Evolutionary conservation across 164 flowering plant species (phyloP).

Genomic region (Liquidambar formosana): DNA sequence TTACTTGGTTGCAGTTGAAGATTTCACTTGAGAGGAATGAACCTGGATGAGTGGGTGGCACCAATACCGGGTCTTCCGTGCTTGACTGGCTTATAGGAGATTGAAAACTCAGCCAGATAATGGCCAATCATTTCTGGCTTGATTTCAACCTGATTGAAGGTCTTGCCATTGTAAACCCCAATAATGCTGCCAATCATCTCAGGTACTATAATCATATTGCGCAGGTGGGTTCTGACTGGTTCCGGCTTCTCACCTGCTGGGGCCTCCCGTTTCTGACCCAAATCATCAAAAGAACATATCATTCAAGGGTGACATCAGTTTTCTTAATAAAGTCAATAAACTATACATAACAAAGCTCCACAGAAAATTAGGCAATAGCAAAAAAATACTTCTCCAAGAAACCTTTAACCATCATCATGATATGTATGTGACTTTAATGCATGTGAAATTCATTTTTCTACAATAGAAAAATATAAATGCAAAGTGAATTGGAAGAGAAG

Average conservation of each 20-base stretch:
- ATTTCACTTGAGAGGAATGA: slow-evolving; percentile 58
- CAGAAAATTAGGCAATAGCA: too few species aligned
- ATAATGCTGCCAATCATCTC: slow-evolving; percentile 70
- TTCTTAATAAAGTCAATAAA: too few species aligned
- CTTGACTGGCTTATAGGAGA: slow-evolving; percentile 73
- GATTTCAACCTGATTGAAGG: slow-evolving; percentile 72
- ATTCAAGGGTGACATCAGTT: background rate
- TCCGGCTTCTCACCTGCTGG: slow-evolving; percentile 68
- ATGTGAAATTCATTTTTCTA: too few species aligned
- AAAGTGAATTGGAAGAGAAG: too few species aligned
- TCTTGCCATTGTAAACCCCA: slow-evolving; percentile 71
- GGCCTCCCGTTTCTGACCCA: slow-evolving; percentile 60
- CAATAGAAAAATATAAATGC: too few species aligned
- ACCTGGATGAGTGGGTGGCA: slow-evolving; percentile 73
- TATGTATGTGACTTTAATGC: too few species aligned
- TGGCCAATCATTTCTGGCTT: slow-evolving; percentile 76
- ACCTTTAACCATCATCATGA: too few species aligned
- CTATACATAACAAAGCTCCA: too few species aligned
- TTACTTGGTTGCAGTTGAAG: background rate
- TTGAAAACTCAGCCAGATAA: slow-evolving; percentile 66
- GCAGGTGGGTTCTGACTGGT: slow-evolving; percentile 49
- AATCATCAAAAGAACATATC: background rate
- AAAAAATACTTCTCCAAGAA: too few species aligned
- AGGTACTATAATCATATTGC: slow-evolving; percentile 62
- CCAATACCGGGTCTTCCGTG: slow-evolving; percentile 79